Evolutionary conservation across 371 early-diverging fungal species (phyloP).

Genomic region (Phascolomyces articulosus): DNA sequence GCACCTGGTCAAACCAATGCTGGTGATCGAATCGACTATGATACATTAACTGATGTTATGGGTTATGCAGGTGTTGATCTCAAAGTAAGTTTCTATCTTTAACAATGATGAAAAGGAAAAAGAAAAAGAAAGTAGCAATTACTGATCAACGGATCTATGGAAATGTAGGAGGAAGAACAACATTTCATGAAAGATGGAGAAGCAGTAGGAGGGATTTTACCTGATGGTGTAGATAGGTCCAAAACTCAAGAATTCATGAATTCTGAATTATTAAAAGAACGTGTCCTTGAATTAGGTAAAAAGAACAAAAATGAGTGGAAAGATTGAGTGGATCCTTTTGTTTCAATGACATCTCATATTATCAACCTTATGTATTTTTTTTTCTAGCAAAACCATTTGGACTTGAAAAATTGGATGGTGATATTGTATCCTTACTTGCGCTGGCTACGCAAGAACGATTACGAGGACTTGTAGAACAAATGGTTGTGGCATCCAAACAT

Average conservation of each 20-base stretch:
- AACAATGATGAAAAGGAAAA: neutral
- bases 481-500: constrained; percentile 73
- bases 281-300: constrained; percentile 47
- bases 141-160: neutral
- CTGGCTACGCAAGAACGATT: constrained; percentile 75
- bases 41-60: constrained; percentile 81
- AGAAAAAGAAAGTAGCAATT: constrained; percentile 19
- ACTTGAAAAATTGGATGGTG: constrained; percentile 59
- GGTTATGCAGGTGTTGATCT: constrained; percentile 89
- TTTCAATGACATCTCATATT: neutral
- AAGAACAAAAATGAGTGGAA: neutral
- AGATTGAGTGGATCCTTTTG: neutral
- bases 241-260: constrained; percentile 62
- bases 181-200: constrained; percentile 50
- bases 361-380: neutral
- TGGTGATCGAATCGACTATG: constrained; percentile 58
- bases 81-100: neutral
- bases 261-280: constrained; percentile 36
- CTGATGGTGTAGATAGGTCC: constrained; percentile 41
- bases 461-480: constrained; percentile 64
- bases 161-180: constrained; percentile 58
- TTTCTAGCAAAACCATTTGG: constrained; percentile 36
- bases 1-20: constrained; percentile 18
- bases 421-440: constrained; percentile 68
- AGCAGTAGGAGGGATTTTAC: constrained; percentile 11